Conservation (phyloP, 2,329 filamentous ascomycete species). For the Beauveria brongniartii region DNA sequence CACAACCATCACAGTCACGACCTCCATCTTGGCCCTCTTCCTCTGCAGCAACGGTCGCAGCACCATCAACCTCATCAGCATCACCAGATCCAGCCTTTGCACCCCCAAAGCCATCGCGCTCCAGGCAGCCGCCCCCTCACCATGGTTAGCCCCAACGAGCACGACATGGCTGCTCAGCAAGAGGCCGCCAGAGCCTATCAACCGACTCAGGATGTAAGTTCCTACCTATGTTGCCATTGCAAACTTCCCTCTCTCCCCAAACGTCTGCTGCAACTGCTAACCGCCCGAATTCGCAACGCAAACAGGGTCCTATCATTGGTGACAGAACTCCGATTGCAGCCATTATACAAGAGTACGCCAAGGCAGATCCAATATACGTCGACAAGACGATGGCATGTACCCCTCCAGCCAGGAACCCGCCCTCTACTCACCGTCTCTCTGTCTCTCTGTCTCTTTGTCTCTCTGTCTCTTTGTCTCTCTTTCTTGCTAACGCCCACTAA, state of each 20-base stretch:
- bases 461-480: not conserved
- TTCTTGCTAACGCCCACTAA: not conserved
- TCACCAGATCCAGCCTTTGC: not conserved
- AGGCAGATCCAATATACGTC: constrained; percentile 76
- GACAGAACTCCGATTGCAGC: constrained; percentile 66
- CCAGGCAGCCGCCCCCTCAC: constrained; percentile 11
- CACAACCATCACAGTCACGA: constrained; percentile 11
- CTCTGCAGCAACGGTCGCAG: constrained; percentile 3
- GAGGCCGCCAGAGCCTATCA: constrained; percentile 52
- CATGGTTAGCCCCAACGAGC: constrained; percentile 28
- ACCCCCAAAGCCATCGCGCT: not conserved
- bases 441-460: not conserved
- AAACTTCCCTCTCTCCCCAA: not conserved
- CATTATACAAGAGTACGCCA: constrained; percentile 80
- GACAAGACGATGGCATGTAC: constrained; percentile 74
- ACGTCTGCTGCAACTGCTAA: not conserved
- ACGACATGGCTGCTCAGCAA: constrained; percentile 50
- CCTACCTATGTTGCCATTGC: too few species aligned
- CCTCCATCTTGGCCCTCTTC: constrained; percentile 10
- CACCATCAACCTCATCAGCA: constrained; percentile 15
- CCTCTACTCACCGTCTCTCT: not conserved
- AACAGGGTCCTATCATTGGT: constrained; percentile 77
- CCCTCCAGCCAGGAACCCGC: not conserved
- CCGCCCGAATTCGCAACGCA: not conserved
- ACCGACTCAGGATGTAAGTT: constrained; percentile 45